These are phyloP conservation scores for Cnidoscolus chayamansa DNA, from an alignment of 441 rosid species.

Conservation along the genomic window DNA sequence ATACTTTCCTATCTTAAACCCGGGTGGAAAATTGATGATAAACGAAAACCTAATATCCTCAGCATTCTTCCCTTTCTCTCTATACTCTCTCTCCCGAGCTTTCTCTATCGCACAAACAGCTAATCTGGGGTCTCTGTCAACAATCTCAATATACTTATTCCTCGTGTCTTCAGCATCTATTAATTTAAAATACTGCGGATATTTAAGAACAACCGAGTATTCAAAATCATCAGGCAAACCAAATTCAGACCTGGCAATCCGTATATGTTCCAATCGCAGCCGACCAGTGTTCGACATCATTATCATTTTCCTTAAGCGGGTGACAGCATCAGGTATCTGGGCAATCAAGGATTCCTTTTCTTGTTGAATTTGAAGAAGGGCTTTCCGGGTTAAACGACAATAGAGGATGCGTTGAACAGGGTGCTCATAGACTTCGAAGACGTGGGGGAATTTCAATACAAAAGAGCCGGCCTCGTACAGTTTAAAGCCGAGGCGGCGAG, in stretches of 20 bases:
- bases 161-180: slow-evolving; percentile 65
- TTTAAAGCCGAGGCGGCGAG: slow-evolving; percentile 77
- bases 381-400: slow-evolving; percentile 64
- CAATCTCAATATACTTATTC: slow-evolving; percentile 79
- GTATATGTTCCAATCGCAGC: slow-evolving; percentile 67
- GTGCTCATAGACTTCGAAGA: slow-evolving; percentile 81
- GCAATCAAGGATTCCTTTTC: slow-evolving; percentile 59
- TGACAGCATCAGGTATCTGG: slow-evolving; percentile 59
- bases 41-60: slow-evolving; percentile 84
- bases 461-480: slow-evolving; percentile 69
- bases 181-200: slow-evolving; percentile 60
- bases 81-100: slow-evolving; percentile 76
- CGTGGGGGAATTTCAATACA: slow-evolving; percentile 76
- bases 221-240: slow-evolving; percentile 94
- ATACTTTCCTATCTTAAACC: slow-evolving; percentile 88
- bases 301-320: slow-evolving; percentile 65
- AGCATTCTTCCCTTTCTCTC: slow-evolving; percentile 68
- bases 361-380: slow-evolving; percentile 55
- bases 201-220: slow-evolving; percentile 63
- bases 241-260: slow-evolving; percentile 72
- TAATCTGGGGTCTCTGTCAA: slow-evolving; percentile 54
- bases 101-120: slow-evolving; percentile 64
- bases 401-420: slow-evolving; percentile 79
- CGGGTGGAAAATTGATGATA: slow-evolving; percentile 76
- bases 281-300: slow-evolving; percentile 79